A percentile compares a stretch with the other conserved stretches of the same genome.
Conservation (phyloP, 192 early-diverging fungal species). For the Phycomyces nitens region DNA sequence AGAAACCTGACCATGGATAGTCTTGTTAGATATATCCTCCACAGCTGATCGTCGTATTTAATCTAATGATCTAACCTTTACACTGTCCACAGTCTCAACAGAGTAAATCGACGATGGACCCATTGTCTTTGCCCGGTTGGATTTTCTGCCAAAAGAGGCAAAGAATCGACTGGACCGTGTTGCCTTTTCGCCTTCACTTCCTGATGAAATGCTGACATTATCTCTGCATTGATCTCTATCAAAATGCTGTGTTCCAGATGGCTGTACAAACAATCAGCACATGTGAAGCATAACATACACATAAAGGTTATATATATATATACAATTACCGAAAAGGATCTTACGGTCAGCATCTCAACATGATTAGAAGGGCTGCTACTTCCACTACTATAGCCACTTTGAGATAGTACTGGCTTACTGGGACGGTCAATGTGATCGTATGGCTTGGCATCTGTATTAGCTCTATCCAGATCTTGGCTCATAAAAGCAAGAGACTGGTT, state of each 20-base stretch:
- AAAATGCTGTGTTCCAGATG: background rate
- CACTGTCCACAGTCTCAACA: background rate
- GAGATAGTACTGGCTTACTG: background rate
- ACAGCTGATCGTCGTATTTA: no score
- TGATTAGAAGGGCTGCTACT: background rate
- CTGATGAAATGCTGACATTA: conserved; percentile 2
- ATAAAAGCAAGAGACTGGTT: conserved; percentile 1
- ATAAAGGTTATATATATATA: background rate
- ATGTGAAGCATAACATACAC: background rate
- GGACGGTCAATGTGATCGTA: conserved; percentile 27
- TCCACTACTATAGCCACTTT: background rate
- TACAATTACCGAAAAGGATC: background rate
- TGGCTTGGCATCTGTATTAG: background rate
- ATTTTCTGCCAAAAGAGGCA: conserved; percentile 14
- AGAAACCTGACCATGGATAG: background rate
- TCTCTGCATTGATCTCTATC: background rate
- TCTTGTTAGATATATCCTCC: no score
- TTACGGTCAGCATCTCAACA: background rate
- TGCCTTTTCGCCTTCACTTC: background rate
- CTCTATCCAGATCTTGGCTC: background rate
- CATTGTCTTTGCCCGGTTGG: background rate
- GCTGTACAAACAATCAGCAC: background rate
- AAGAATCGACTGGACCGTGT: conserved; percentile 3
- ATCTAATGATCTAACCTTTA: background rate
- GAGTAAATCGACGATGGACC: background rate